Conservation (phyloP, 768 basidiomycete genomes). For the Trametes coccinea region DNA sequence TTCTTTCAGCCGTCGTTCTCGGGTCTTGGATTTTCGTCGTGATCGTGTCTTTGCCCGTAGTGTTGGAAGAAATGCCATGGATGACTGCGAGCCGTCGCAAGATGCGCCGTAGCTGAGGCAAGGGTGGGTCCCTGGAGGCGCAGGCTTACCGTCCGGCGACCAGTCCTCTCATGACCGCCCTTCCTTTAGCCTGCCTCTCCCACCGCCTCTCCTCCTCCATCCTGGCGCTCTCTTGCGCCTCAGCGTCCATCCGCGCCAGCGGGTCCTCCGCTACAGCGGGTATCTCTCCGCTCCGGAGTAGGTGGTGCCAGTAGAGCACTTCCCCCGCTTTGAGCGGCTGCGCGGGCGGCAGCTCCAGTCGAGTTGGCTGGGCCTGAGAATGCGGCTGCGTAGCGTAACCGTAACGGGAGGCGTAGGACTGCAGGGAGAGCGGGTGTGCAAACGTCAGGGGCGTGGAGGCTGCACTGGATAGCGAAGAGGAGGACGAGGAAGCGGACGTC, state of each 20-base stretch:
- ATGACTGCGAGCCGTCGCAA: no score
- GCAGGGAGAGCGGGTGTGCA: background rate
- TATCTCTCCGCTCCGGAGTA: slow-evolving; percentile 69
- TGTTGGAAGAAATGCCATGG: no score
- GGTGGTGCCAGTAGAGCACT: slow-evolving; percentile 75
- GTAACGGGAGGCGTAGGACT: background rate
- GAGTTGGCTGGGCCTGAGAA: slow-evolving; percentile 38
- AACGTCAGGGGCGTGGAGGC: background rate
- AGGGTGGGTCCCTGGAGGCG: no score
- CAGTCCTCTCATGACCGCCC: background rate
- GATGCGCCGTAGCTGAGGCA: no score
- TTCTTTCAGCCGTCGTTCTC: background rate
- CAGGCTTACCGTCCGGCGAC: slow-evolving; percentile 6
- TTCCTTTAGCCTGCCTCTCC: background rate
- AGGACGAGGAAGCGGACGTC: no score
- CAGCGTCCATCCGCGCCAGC: slow-evolving; percentile 44
- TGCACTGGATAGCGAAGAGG: no score
- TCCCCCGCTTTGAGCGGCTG: slow-evolving; percentile 56
- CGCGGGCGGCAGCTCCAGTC: slow-evolving; percentile 18
- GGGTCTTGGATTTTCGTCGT: background rate
- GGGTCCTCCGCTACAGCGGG: slow-evolving; percentile 64
- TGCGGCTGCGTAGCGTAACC: slow-evolving; percentile 4
- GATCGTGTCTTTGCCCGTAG: no score
- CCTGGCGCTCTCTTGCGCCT: slow-evolving; percentile 24
- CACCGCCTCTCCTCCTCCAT: background rate